These are phyloP conservation scores for Neonectria magnoliae DNA, from an alignment of 2,329 filamentous ascomycete genomes.

Conservation along the genomic window DNA sequence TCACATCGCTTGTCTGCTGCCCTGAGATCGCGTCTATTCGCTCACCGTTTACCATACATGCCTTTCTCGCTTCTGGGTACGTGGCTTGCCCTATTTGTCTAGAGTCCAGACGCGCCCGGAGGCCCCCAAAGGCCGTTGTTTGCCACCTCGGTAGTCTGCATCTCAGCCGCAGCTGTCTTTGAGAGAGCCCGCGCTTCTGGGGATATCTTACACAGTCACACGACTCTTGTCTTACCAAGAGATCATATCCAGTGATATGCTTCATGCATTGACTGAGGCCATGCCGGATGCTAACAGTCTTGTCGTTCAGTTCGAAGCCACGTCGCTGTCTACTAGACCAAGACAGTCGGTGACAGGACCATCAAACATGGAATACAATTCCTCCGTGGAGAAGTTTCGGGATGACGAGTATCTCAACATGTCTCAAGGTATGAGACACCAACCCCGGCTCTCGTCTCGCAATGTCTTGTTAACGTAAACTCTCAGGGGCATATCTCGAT, in stretches of 20 bases:
- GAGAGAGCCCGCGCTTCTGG: not conserved
- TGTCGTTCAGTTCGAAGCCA: conserved; percentile 22
- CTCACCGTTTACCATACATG: conserved; percentile 15
- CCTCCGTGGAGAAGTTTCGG: conserved; percentile 37
- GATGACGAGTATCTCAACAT: conserved; percentile 43
- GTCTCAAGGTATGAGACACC: conserved; percentile 35
- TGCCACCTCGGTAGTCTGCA: not conserved
- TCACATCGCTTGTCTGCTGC: not conserved
- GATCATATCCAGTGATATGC: not conserved
- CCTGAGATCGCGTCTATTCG: not conserved
- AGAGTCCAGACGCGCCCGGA: no score
- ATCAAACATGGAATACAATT: conserved; percentile 39
- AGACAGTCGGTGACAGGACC: conserved; percentile 18
- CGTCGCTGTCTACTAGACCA: conserved; percentile 19
- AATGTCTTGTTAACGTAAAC: conserved; percentile 11
- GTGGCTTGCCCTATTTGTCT: conserved; percentile 4
- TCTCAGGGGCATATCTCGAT: conserved; percentile 61
- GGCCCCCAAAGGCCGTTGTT: not conserved
- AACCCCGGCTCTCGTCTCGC: not conserved
- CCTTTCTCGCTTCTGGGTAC: conserved; percentile 31
- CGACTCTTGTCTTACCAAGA: not conserved
- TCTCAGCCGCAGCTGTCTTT: not conserved
- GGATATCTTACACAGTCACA: no score
- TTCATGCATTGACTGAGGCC: not conserved
- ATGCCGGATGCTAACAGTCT: conserved; percentile 12